A percentile compares a stretch with the other conserved stretches of the same genome.
These are phyloP conservation scores for Lipomyces mesembrius DNA, from an alignment of 805 yeast genomes.

Conservation along the genomic window DNA sequence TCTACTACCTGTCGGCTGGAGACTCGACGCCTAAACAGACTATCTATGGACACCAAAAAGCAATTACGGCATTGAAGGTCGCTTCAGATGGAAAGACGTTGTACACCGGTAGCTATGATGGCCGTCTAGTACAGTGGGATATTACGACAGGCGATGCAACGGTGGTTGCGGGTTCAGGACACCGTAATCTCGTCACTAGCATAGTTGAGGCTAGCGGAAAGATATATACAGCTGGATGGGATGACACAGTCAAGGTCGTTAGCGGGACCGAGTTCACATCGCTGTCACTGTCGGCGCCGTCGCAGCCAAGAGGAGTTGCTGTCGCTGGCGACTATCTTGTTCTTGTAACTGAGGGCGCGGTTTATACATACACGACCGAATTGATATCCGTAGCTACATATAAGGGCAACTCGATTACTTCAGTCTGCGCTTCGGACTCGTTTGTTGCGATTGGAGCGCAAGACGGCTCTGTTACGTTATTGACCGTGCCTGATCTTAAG, in stretches of 20 bases:
- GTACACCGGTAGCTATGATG: conserved; percentile 80
- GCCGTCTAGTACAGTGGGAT: conserved; percentile 68
- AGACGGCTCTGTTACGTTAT: conserved; percentile 21
- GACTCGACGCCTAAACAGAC: conserved; percentile 47
- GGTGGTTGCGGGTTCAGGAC: conserved; percentile 52
- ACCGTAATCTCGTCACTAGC: conserved; percentile 69
- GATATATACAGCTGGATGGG: conserved; percentile 81
- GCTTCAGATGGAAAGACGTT: conserved; percentile 25
- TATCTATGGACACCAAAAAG: conserved; percentile 79
- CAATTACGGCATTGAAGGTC: conserved; percentile 64
- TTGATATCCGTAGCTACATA: conserved; percentile 12
- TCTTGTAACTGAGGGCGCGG: conserved; percentile 50
- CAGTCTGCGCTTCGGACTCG: conserved; percentile 26
- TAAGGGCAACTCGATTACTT: conserved; percentile 20
- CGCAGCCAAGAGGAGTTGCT: conserved; percentile 59
- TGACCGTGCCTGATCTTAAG: conserved; percentile 48
- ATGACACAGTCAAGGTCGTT: conserved; percentile 64
- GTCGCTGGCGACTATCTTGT: conserved; percentile 48
- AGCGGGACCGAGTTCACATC: conserved; percentile 44
- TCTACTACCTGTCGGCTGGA: conserved; percentile 53
- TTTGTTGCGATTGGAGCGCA: conserved; percentile 35
- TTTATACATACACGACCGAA: conserved; percentile 11
- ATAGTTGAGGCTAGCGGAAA: conserved; percentile 48
- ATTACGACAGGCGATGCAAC: conserved; percentile 47
- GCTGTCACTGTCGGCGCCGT: conserved; percentile 47